Conservation (phyloP, 805 yeast genomes). For the Candida verbasci region DNA sequence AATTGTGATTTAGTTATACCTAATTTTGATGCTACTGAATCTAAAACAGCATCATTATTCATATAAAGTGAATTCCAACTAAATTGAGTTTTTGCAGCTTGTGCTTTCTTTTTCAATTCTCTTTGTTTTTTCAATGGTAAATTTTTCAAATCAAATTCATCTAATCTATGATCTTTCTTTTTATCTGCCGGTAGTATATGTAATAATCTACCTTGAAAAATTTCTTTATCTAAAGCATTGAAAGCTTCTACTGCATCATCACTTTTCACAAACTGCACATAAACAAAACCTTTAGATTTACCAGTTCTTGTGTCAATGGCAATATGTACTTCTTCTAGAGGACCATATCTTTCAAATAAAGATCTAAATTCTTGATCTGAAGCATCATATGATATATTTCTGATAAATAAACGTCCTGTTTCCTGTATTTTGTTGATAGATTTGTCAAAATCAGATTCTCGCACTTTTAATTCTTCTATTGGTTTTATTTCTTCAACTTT, state of each 20-base stretch:
- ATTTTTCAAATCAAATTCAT: constrained; percentile 87
- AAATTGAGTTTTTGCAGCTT: constrained; percentile 82
- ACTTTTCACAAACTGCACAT: constrained; percentile 64
- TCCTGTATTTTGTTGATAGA: constrained; percentile 48
- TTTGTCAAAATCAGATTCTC: constrained; percentile 38
- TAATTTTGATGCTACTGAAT: constrained; percentile 78
- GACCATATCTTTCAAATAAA: constrained; percentile 66
- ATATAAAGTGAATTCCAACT: constrained; percentile 93
- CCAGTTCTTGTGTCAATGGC: constrained; percentile 91
- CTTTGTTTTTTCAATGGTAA: constrained; percentile 89
- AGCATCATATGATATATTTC: constrained; percentile 79
- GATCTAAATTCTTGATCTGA: constrained; percentile 72
- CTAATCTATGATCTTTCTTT: constrained; percentile 77
- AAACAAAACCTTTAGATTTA: constrained; percentile 88
- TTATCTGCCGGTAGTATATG: constrained; percentile 85
- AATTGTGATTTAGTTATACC: constrained; percentile 81
- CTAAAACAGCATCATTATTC: constrained; percentile 88
- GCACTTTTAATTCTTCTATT: no score
- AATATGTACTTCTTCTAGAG: constrained; percentile 81
- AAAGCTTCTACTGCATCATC: constrained; percentile 77
- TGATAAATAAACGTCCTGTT: constrained; percentile 80
- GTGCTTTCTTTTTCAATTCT: constrained; percentile 76
- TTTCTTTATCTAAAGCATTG: constrained; percentile 71
- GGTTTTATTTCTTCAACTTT: constrained; percentile 8
- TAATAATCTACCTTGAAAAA: constrained; percentile 88